Conservation (phyloP, 495 filamentous ascomycete species). For the Hapsidospora chrysogenum region DNA sequence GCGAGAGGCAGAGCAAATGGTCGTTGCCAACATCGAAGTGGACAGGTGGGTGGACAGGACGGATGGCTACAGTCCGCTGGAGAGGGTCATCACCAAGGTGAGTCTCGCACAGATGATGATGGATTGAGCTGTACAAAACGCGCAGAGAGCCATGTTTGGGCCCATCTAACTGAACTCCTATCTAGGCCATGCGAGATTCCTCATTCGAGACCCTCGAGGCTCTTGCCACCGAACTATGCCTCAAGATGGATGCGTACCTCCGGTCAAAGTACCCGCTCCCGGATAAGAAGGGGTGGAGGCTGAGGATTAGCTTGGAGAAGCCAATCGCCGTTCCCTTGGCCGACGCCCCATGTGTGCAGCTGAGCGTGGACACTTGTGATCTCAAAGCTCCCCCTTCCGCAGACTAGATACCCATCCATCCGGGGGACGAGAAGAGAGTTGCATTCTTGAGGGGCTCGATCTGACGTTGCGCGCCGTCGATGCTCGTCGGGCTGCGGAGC, state of each 20-base stretch:
- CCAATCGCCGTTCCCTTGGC: constrained; percentile 40
- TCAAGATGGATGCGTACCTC: constrained; percentile 1
- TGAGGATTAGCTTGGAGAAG: constrained; percentile 37
- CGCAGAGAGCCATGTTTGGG: background rate
- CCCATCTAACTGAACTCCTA: too few relatives aligned
- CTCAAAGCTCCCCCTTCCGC: too few relatives aligned
- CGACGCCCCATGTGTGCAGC: constrained; percentile 37
- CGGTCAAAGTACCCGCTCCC: background rate
- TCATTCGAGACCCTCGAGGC: constrained; percentile 50
- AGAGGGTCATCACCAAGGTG: constrained; percentile 34
- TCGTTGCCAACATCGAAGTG: constrained; percentile 35
- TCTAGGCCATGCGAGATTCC: constrained; percentile 39
- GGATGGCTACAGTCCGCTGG: constrained; percentile 30
- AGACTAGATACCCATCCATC: too few relatives aligned
- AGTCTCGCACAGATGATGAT: constrained; percentile 7
- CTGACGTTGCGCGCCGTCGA: too few relatives aligned
- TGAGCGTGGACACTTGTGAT: constrained; percentile 9
- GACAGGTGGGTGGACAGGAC: constrained; percentile 16
- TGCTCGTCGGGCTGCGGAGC: too few relatives aligned
- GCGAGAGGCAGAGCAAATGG: constrained; percentile 36
- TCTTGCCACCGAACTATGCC: constrained; percentile 28
- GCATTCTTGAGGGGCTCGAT: too few relatives aligned
- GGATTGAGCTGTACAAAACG: too few relatives aligned
- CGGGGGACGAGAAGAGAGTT: too few relatives aligned
- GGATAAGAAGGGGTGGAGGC: constrained; percentile 19